Base-by-base conservation (phyloP, 306 rosid species). In the Fragaria nilgerrensis region DNA sequence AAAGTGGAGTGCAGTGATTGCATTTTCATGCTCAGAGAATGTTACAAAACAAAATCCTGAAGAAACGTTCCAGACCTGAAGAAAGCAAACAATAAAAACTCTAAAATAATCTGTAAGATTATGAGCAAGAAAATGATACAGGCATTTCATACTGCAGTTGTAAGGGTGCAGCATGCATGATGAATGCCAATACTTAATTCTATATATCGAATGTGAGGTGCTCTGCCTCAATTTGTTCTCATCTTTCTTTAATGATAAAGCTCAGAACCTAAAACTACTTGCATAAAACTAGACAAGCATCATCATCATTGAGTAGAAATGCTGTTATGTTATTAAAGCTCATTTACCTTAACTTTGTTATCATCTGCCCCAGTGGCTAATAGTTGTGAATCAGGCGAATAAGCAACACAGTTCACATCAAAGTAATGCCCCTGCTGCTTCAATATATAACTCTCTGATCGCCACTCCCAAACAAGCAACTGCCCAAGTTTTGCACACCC, bases 341-440 rank as follows among this genome's bases (percentile, higher is more conserved):
- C 34, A 27, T 59, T 23, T 84, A 94, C 99, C 97, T 92, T 95
- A 80, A 95, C 93, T 95, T 95, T 95, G 81, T 95, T 95, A 88
- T 95, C 99, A 88, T 95, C 99, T 1, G 97, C 97, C 72, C 99
- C 99, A 4, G 97, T 95, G 41, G 99, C 97, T 78, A 95, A 85
- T 1, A 90, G 88, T 81, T 90, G 98, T 0, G 98, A 84, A 76
- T 94, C 98, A 2, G 85, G 87, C 0, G 98, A 92, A 82, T 94
- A 94, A 0, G 98, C 95, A 34, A 94, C 78, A 59, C 92, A 88
- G 73, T 94, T 94, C 16, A 92, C 97, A 83, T 94, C 98, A 79
- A 92, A 95, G 78, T 86, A 95, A 79, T 95, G 99, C n/a, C 99
- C 99, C 84, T 92, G 99, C 84, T 95, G 99, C 86, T 92, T 95